Conservation (phyloP, 2,329 filamentous ascomycete species). For the Tolypocladium endophyticum region DNA sequence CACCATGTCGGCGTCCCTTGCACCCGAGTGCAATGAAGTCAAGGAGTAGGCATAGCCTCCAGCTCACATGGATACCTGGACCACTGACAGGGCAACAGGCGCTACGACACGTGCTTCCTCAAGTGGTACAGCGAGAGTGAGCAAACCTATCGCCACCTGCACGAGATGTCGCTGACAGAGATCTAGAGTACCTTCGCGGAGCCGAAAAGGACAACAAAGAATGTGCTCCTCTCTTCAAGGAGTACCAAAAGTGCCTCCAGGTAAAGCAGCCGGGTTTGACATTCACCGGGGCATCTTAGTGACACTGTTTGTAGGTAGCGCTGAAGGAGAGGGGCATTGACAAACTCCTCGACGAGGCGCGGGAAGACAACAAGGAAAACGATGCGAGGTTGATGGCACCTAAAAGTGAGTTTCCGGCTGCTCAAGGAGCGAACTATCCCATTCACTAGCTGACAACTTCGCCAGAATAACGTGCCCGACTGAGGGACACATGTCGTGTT, state of each 20-base stretch:
- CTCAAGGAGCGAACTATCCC: not conserved
- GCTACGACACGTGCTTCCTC: constrained; percentile 93
- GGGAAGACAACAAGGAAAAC: constrained; percentile 81
- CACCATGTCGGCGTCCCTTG: constrained; percentile 77
- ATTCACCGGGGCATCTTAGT: not conserved
- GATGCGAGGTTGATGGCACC: constrained; percentile 46
- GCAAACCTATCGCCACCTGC: constrained; percentile 18
- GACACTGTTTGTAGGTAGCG: constrained; percentile 48
- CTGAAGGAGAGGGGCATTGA: constrained; percentile 87
- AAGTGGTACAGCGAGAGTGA: constrained; percentile 99
- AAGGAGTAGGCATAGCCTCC: constrained; percentile 62
- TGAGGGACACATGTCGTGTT: not conserved
- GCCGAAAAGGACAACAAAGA: constrained; percentile 73
- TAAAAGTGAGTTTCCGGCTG: constrained; percentile 23
- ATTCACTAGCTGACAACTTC: not conserved
- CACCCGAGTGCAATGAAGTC: constrained; percentile 86
- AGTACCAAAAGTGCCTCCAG: constrained; percentile 78
- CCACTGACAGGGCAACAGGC: constrained; percentile 37
- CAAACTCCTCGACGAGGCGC: constrained; percentile 80
- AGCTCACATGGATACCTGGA: not conserved
- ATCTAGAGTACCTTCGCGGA: constrained; percentile 76
- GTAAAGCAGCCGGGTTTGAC: constrained; percentile 32
- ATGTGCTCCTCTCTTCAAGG: constrained; percentile 74
- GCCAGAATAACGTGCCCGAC: not conserved
- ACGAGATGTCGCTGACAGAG: not conserved